A percentile compares a stretch with the other conserved stretches of the same genome.
Evolutionary conservation across 305 asterid species (phyloP).

Genomic region (Fraxinus ornus): DNA sequence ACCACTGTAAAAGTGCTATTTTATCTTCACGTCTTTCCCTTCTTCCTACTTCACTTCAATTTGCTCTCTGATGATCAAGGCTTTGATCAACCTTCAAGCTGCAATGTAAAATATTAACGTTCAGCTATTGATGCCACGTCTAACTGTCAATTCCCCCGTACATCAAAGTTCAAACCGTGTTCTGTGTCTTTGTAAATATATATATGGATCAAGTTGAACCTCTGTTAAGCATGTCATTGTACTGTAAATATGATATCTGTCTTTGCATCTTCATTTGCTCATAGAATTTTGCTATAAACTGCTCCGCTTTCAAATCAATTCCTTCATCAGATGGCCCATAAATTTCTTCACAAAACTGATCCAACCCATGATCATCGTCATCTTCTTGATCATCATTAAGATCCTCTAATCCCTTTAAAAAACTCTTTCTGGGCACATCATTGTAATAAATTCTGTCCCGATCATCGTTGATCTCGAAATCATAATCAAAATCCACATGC

Average conservation of each 20-base stretch:
- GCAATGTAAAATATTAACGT: too few species aligned
- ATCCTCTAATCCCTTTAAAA: constrained; percentile 1
- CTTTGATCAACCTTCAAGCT: too few species aligned
- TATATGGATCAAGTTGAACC: constrained; percentile 17
- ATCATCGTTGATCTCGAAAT: constrained; percentile 32
- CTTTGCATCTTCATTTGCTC: constrained; percentile 68
- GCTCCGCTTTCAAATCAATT: constrained; percentile 74
- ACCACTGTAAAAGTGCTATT: background rate
- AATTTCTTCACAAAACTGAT: constrained; percentile 14
- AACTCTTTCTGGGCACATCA: constrained; percentile 25
- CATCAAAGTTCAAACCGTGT: background rate
- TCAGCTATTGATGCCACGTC: too few species aligned
- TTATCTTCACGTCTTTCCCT: background rate
- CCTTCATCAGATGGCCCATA: constrained; percentile 27
- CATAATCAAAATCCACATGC: constrained; percentile 54
- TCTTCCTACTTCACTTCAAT: too few species aligned
- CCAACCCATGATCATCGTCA: background rate
- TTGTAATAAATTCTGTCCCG: background rate
- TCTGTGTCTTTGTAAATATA: background rate
- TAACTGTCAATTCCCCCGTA: background rate
- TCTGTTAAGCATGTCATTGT: constrained; percentile 27
- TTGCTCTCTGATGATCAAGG: background rate
- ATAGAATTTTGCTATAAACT: constrained; percentile 68
- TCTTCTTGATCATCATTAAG: background rate
- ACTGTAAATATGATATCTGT: constrained; percentile 43